phyloP scores from a whole-genome alignment of 768 basidiomycete species.

The Dictyophora rubrovolvata region DNA sequence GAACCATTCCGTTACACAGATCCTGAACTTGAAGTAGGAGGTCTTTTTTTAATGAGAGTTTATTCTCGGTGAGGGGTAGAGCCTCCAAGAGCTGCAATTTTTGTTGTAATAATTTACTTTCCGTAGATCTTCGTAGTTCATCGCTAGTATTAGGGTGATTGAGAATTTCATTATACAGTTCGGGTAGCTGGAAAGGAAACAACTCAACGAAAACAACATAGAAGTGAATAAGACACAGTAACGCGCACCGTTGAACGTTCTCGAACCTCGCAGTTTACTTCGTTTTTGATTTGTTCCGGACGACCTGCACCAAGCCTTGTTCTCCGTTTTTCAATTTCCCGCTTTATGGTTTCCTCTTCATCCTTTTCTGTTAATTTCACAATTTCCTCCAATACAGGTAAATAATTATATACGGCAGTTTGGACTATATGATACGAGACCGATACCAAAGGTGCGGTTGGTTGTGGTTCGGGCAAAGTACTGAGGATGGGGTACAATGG shows the following conservation, averaged over 20 bases:
- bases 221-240: not conserved
- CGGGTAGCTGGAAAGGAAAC: slow-evolving; percentile 42
- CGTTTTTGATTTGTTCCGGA: slow-evolving; percentile 46
- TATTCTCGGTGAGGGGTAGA: slow-evolving; percentile 33
- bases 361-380: slow-evolving; percentile 49
- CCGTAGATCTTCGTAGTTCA: slow-evolving; percentile 64
- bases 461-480: slow-evolving; percentile 60
- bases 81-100: slow-evolving; percentile 53
- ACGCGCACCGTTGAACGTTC: slow-evolving; percentile 44
- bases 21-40: slow-evolving; percentile 58
- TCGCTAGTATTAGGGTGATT: slow-evolving; percentile 74
- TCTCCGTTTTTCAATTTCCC: slow-evolving; percentile 68
- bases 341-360: slow-evolving; percentile 47
- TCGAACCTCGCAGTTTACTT: slow-evolving; percentile 60
- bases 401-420: slow-evolving; percentile 53
- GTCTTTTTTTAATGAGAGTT: slow-evolving; percentile 30
- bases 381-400: slow-evolving; percentile 67
- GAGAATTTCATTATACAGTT: slow-evolving; percentile 67
- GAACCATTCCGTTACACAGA: slow-evolving; percentile 62
- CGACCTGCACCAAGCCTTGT: slow-evolving; percentile 62
- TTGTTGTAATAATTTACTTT: slow-evolving; percentile 62
- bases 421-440: slow-evolving; percentile 45
- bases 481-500: slow-evolving; percentile 51
- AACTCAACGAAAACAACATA: not conserved
- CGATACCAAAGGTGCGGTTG: slow-evolving; percentile 60